Conservation (phyloP, 495 filamentous ascomycete genomes). For the Neurospora discreta region DNA sequence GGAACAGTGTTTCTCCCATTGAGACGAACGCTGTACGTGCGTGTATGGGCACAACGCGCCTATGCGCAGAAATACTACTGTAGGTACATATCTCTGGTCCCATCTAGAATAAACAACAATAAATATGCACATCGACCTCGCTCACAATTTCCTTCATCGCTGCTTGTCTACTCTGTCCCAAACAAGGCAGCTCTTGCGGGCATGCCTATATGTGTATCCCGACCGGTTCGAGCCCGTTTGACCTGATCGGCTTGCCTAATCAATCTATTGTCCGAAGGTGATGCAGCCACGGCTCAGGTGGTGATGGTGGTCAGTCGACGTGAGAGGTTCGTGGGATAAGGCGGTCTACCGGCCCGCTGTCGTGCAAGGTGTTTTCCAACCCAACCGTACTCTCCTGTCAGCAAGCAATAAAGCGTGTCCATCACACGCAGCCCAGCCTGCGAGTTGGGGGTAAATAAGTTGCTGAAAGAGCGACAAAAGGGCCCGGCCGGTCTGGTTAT, state of each 20-base stretch:
- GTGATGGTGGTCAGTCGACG: not conserved
- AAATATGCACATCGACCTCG: not conserved
- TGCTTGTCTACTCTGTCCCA: not conserved
- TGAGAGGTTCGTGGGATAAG: slow-evolving; percentile 1
- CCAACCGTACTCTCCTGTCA: not conserved
- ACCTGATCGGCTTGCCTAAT: not conserved
- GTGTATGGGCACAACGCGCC: not conserved
- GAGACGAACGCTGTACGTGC: not conserved
- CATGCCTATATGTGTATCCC: not conserved
- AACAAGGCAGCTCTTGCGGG: not conserved
- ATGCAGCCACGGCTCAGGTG: not conserved
- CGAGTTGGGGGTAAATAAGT: not conserved
- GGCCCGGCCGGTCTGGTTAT: not conserved
- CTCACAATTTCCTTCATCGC: not conserved
- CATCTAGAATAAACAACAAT: not conserved
- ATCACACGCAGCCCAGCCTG: not conserved
- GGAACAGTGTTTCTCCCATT: not conserved
- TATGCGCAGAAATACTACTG: not conserved
- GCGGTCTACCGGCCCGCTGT: slow-evolving; percentile 19
- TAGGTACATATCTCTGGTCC: not conserved
- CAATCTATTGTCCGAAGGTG: not conserved
- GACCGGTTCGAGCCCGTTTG: not conserved
- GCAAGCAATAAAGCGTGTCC: not conserved
- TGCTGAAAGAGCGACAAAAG: not conserved
- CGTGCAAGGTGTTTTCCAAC: slow-evolving; percentile 8